Evolutionary conservation across 2,329 filamentous ascomycete genomes (phyloP).

Genomic region (Paraphoma sp.): DNA sequence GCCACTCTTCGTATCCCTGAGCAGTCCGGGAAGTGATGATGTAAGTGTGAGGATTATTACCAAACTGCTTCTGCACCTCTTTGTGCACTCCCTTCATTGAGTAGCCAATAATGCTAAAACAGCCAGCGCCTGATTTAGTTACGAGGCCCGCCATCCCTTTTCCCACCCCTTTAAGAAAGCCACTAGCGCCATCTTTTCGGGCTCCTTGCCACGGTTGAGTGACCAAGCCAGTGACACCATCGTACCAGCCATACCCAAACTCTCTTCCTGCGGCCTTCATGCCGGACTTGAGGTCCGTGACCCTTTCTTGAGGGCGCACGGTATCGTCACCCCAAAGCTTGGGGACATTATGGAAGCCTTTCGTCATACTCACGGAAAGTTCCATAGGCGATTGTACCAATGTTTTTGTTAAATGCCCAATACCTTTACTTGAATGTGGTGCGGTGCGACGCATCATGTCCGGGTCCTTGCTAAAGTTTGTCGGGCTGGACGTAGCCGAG

Average conservation of each 20-base stretch:
- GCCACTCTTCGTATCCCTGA: conserved; percentile 29
- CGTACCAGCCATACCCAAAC: conserved; percentile 30
- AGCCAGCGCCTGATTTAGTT: conserved; percentile 27
- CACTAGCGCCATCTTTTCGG: conserved; percentile 24
- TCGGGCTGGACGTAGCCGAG: neutral
- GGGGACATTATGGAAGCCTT: conserved; percentile 28
- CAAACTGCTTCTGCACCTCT: conserved; percentile 21
- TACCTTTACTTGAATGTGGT: conserved; percentile 18
- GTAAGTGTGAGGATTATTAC: conserved; percentile 14
- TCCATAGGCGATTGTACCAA: conserved; percentile 20
- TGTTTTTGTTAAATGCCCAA: conserved; percentile 10
- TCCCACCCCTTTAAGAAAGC: conserved; percentile 33
- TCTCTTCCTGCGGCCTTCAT: conserved; percentile 24
- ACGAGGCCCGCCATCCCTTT: conserved; percentile 33
- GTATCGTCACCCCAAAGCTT: conserved; percentile 32
- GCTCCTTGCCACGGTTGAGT: conserved; percentile 27
- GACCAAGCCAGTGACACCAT: conserved; percentile 29
- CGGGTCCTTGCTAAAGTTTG: conserved; percentile 9
- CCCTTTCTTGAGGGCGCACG: conserved; percentile 21
- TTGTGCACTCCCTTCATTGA: conserved; percentile 23
- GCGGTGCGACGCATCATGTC: conserved; percentile 30
- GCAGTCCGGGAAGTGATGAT: conserved; percentile 19
- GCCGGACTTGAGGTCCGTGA: conserved; percentile 27
- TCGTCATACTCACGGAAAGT: conserved; percentile 18
- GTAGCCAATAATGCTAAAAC: conserved; percentile 20